Evolutionary conservation across 1,139 yeast genomes (phyloP), one percentile per base, ranked within the genome.

Genomic region (Blastobotrys malaysiensis): DNA sequence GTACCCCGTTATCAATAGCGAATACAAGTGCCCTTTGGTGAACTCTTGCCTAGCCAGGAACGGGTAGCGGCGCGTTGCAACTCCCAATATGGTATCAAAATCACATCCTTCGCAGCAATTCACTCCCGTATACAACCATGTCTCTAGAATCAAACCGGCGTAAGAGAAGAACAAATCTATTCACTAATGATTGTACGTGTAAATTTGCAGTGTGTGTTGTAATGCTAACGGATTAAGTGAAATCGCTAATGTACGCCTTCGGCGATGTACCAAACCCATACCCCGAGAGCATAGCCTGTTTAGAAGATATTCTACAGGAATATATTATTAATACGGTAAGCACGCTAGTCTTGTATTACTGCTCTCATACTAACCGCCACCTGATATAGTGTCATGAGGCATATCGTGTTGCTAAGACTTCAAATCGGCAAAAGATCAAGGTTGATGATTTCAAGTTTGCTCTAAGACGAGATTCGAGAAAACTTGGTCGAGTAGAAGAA

Each of bases 401-500:
- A 0, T 74, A 81, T 1, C 73, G 80, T 13, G 78, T 77, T 54
- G 80, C 83, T 1, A 70, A 74, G 21, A 74, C 77, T 0, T 75
- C 79, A 18, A 84, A 84, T 48, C 77, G 95, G 49, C 81, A 81
- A 53, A 83, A 95, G 68, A 82, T 91, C 59, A 31, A 86, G 64
- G 84, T 90, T 52, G 96, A 89, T 58, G 98, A 91, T 68, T 83
- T 91, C 72, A 88, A 86, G 62, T 89, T 89, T 72, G 95, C 89
- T 0, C 73, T 91, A 55, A 75, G 96, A 48, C 81, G 84, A 61
- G 98, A 91, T 63, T 88, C 95, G 1, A 78, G 83, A 55, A 91
- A 90, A 66, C 77, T 89, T 50, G 95, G 96, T 11, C 80, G 98
- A 68, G 82, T 90, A 43, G 86, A 87, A 61, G 95, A 90, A 67